phyloP scores from a whole-genome alignment of 83 land plant genomes.

The Thuja plicata region DNA sequence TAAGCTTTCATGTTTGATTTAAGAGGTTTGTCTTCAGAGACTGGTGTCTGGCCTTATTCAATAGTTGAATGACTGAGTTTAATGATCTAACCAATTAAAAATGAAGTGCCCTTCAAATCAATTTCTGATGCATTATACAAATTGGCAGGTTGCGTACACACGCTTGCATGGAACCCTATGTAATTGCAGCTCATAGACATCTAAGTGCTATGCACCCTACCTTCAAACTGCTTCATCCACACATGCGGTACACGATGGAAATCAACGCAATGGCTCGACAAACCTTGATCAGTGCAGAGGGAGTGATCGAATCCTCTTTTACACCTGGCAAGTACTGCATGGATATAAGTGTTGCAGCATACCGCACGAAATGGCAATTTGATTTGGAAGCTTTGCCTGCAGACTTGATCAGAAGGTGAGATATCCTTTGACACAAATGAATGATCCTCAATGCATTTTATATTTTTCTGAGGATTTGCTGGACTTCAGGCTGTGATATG shows the following conservation, averaged over 20 bases:
- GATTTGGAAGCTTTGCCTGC: slow-evolving; percentile 79
- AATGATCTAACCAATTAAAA: neutral
- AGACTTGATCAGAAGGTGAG: slow-evolving; percentile 70
- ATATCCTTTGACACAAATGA: neutral
- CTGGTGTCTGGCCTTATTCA: neutral
- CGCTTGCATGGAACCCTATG: slow-evolving; percentile 73
- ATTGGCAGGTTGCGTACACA: slow-evolving; percentile 77
- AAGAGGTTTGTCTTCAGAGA: neutral
- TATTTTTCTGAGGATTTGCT: neutral
- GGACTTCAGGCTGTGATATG: neutral
- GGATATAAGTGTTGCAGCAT: slow-evolving; percentile 78
- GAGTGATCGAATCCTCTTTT: slow-evolving; percentile 75
- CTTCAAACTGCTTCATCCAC: slow-evolving; percentile 75
- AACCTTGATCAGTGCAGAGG: slow-evolving; percentile 70
- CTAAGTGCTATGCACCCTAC: slow-evolving; percentile 80
- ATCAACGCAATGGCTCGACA: slow-evolving; percentile 85
- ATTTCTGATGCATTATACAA: slow-evolving; percentile 17
- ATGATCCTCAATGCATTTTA: neutral
- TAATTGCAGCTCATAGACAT: slow-evolving; percentile 79
- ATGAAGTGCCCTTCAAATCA: neutral
- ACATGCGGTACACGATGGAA: slow-evolving; percentile 83
- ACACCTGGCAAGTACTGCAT: slow-evolving; percentile 67
- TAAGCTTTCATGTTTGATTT: slow-evolving; percentile 16
- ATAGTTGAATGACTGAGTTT: neutral
- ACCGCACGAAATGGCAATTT: slow-evolving; percentile 61